Base-by-base conservation (phyloP, 352 stramenopile genomes). In the Phytophthora ramorum region DNA sequence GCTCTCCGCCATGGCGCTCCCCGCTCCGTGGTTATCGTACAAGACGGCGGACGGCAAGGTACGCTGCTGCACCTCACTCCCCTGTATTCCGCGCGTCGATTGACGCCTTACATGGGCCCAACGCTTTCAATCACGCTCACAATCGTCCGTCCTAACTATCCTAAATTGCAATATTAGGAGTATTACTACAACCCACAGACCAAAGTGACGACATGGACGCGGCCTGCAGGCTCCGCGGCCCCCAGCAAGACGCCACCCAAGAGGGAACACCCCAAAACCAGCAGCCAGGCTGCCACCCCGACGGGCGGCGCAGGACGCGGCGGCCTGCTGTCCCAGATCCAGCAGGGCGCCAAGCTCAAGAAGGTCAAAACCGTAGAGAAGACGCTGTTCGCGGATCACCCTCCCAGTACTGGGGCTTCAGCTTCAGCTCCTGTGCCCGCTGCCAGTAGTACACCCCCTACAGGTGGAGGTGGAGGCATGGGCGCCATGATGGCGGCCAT, bases 111-210 rank as follows among this genome's bases (percentile, higher is more conserved):
- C 10, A 17, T 14, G 7, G 0, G 13, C 20, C 17, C n/a, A 20
- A 35, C n/a, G 49, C 48, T 13, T 26, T 3, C n/a, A 56, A 61
- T 46, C 7, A 32, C 56, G 49, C n/a, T n/a, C 37, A 19, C 37
- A 5, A 7, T 13, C 40, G 4, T 24, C 40, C 7, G 8, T 14
- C 7, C 37, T 19, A n/a, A 22, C 13, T 7, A 7, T 14, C 7
- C 14, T 7, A 43, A 19, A 43, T 32, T 32, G 26, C 26, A 32
- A 32, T 32, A 19, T 44, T 44, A 96, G 87, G 87, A 94, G 73
- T 97, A 97, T 72, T 97, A 94, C 72, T 97, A 96, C 76, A 95
- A 97, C 57, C 76, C 83, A n/a, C 69, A 91, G 57, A 95, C 85
- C 3, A 96, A 96, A 63, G 85, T 89, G 58, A 97, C 90, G 54